These are phyloP conservation scores for Penicillium paradoxum DNA, from an alignment of 495 filamentous ascomycete genomes.

Conservation along the genomic window DNA sequence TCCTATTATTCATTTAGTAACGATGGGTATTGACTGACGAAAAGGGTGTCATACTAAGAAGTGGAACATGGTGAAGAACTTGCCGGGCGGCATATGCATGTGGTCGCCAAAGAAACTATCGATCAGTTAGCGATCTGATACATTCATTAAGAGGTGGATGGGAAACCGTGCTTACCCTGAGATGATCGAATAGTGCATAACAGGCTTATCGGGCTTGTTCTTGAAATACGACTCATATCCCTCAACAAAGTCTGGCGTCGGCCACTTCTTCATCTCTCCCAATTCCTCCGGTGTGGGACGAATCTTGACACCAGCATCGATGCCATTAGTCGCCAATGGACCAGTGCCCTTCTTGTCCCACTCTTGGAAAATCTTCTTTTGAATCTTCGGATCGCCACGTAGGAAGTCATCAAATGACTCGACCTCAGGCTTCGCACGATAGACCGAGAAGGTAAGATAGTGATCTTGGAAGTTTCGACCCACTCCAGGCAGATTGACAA, in stretches of 20 bases:
- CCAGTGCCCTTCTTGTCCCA: conserved; percentile 78
- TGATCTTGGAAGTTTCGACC: conserved; percentile 84
- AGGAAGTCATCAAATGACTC: conserved; percentile 81
- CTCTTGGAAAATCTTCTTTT: conserved; percentile 65
- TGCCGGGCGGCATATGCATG: conserved; percentile 68
- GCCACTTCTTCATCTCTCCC: conserved; percentile 59
- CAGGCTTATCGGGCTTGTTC: conserved; percentile 79
- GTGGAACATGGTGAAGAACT: conserved; percentile 87
- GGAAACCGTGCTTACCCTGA: conserved; percentile 47
- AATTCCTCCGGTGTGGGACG: conserved; percentile 68
- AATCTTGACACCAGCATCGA: conserved; percentile 79
- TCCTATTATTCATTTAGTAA: conserved; percentile 26
- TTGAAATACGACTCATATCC: conserved; percentile 83
- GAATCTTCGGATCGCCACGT: conserved; percentile 64
- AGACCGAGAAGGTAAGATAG: conserved; percentile 74
- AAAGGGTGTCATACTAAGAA: conserved; percentile 50
- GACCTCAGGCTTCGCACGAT: conserved; percentile 68
- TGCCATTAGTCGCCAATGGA: conserved; percentile 76
- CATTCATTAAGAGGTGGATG: too few species aligned
- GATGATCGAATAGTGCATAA: conserved; percentile 76
- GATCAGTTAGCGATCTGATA: conserved; percentile 2
- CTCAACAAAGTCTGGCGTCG: conserved; percentile 57
- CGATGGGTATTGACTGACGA: not conserved
- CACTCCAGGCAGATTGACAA: conserved; percentile 75
- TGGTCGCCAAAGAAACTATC: conserved; percentile 51